Conservation (phyloP, 2,329 filamentous ascomycete species). For the Periconia sp. region DNA sequence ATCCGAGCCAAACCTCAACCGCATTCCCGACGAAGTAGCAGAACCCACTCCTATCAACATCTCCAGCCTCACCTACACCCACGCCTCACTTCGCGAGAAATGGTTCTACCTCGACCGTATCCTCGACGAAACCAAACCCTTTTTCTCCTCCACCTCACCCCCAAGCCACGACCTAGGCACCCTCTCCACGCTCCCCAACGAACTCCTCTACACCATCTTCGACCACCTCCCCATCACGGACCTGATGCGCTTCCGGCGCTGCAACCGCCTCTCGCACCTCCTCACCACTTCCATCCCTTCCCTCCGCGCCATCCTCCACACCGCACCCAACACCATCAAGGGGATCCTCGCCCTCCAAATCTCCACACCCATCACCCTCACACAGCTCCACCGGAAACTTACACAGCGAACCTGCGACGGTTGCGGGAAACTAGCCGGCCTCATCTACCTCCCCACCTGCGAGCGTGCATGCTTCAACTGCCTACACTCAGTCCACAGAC, state of each 20-base stretch:
- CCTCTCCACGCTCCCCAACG: constrained; percentile 7
- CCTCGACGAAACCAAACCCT: constrained; percentile 8
- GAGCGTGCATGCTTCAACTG: too few relatives aligned
- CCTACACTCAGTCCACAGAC: too few relatives aligned
- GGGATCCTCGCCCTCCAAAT: constrained; percentile 10
- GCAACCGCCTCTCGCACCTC: constrained; percentile 10
- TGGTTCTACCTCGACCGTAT: constrained; percentile 12
- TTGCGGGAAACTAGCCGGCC: constrained; percentile 8
- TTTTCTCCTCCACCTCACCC: constrained; percentile 7
- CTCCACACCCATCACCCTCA: constrained; percentile 8
- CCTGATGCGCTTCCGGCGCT: constrained; percentile 11
- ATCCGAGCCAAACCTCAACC: too few relatives aligned
- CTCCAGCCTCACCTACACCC: constrained; percentile 9
- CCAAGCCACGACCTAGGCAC: constrained; percentile 4
- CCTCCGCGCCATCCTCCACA: constrained; percentile 8
- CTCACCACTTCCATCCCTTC: constrained; percentile 7
- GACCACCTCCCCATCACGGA: constrained; percentile 9
- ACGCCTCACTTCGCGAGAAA: constrained; percentile 3
- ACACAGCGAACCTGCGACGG: constrained; percentile 9
- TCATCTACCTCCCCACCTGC: constrained; percentile 8
- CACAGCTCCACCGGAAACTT: constrained; percentile 9
- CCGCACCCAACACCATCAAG: constrained; percentile 11
- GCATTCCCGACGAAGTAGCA: too few relatives aligned
- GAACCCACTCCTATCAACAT: background rate
- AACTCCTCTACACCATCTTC: constrained; percentile 9